Evolutionary conservation across 1,284 basidiomycete genomes (phyloP).

Genomic region (Leccinum solheimii): DNA sequence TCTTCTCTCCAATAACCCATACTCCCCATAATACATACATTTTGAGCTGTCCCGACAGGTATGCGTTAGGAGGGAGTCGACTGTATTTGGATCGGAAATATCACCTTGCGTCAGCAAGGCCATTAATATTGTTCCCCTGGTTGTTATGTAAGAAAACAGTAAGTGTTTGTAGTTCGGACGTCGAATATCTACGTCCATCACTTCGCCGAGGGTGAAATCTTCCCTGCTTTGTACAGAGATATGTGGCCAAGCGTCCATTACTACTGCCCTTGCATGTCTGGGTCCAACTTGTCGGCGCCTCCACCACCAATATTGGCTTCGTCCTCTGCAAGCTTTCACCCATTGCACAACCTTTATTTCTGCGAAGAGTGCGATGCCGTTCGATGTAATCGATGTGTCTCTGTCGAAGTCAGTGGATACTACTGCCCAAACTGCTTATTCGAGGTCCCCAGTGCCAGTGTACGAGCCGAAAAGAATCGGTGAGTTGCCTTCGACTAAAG

Average conservation of each 20-base stretch:
- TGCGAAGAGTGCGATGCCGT: slow-evolving; percentile 98
- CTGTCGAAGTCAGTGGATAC: slow-evolving; percentile 92
- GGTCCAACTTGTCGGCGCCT: slow-evolving; percentile 53
- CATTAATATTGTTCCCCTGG: neutral
- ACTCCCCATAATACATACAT: no score
- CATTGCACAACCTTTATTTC: slow-evolving; percentile 87
- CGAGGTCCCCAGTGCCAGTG: slow-evolving; percentile 95
- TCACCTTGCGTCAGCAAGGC: no score
- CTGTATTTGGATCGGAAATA: slow-evolving; percentile 10
- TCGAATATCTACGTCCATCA: neutral
- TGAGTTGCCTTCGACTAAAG: slow-evolving; percentile 32
- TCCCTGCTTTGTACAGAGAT: neutral
- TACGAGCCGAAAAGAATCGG: slow-evolving; percentile 95
- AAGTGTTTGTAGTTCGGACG: neutral
- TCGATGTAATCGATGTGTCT: slow-evolving; percentile 89
- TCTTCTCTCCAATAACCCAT: no score
- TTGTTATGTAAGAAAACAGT: slow-evolving; percentile 20
- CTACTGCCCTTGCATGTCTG: slow-evolving; percentile 68
- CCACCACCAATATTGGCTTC: slow-evolving; percentile 75
- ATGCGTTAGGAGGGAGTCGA: no score
- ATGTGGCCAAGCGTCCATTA: slow-evolving; percentile 51
- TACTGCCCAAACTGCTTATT: slow-evolving; percentile 99
- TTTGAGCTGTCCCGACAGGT: no score
- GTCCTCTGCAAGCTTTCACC: slow-evolving; percentile 76
- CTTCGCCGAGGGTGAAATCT: neutral